Conservation (phyloP, 1,139 yeast genomes). For the Suzukiozyma palmioleophila region DNA sequence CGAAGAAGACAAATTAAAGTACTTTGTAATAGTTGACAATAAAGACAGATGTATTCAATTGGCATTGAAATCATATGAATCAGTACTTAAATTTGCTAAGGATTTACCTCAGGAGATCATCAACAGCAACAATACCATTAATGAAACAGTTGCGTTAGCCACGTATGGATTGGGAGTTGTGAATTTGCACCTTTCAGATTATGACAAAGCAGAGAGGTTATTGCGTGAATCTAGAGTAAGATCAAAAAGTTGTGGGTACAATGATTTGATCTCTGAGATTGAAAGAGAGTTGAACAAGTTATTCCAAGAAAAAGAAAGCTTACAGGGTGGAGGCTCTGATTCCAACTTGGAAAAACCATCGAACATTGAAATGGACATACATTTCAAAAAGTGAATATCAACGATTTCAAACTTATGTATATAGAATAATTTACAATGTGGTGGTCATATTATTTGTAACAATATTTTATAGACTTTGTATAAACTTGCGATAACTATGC, state of each 20-base stretch:
- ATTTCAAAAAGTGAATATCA: neutral
- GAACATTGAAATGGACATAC: constrained; percentile 1
- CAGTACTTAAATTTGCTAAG: constrained; percentile 54
- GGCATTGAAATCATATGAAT: constrained; percentile 45
- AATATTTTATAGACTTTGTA: no score
- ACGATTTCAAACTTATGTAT: neutral
- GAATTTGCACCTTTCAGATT: constrained; percentile 53
- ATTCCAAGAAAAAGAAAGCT: constrained; percentile 26
- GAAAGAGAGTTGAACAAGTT: constrained; percentile 60
- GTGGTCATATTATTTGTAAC: no score
- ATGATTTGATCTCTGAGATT: constrained; percentile 58
- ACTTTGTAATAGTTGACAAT: constrained; percentile 18
- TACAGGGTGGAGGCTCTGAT: neutral
- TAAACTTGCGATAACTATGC: neutral
- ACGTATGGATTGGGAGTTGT: constrained; percentile 85
- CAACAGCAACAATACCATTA: constrained; percentile 18
- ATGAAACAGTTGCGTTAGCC: constrained; percentile 71
- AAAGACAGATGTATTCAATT: constrained; percentile 40
- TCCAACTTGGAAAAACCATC: neutral
- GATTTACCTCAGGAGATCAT: constrained; percentile 35
- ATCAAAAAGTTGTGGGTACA: constrained; percentile 65
- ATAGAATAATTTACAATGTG: no score
- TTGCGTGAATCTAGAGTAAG: constrained; percentile 69
- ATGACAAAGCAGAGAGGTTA: constrained; percentile 54
- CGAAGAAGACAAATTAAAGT: constrained; percentile 13